Percentiles rank a stretch among this genome's conserved stretches.
Conservation (phyloP, 225 moss, liverwort and hornwort genomes). For the Physcomitrellopsis africana region DNA sequence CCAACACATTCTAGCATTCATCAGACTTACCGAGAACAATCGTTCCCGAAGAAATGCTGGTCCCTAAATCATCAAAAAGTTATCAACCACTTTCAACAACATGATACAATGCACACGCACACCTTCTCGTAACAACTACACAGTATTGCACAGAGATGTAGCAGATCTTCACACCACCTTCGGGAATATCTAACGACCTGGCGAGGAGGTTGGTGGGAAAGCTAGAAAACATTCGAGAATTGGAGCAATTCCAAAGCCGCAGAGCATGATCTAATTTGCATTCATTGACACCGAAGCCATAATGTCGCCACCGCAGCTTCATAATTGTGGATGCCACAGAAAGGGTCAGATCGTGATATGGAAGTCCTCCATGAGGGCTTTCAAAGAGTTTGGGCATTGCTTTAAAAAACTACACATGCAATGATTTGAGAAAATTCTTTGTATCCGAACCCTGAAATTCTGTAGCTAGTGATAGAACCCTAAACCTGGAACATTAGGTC, state of each 20-base stretch:
- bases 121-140: constrained; percentile 3
- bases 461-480: constrained; percentile 5
- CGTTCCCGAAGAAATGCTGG: neutral
- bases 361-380: neutral
- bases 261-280: constrained; percentile 16
- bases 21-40: neutral
- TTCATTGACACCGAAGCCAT: neutral
- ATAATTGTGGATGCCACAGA: neutral
- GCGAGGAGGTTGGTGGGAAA: constrained; percentile 2
- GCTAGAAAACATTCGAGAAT: neutral
- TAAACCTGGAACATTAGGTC: neutral
- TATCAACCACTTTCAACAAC: constrained; percentile 8
- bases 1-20: constrained; percentile 23
- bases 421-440: neutral
- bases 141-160: neutral
- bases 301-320: constrained; percentile 12
- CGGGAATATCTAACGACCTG: neutral
- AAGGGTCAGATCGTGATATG: neutral
- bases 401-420: neutral
- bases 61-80: constrained; percentile 9
- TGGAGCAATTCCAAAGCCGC: constrained; percentile 16
- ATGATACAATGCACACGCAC: neutral
- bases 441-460: constrained; percentile 10
- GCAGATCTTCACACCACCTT: constrained; percentile 4
- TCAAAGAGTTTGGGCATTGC: neutral